phyloP scores from a whole-genome alignment of 1,139 yeast species.

The Kurtzmaniella natalensis region DNA sequence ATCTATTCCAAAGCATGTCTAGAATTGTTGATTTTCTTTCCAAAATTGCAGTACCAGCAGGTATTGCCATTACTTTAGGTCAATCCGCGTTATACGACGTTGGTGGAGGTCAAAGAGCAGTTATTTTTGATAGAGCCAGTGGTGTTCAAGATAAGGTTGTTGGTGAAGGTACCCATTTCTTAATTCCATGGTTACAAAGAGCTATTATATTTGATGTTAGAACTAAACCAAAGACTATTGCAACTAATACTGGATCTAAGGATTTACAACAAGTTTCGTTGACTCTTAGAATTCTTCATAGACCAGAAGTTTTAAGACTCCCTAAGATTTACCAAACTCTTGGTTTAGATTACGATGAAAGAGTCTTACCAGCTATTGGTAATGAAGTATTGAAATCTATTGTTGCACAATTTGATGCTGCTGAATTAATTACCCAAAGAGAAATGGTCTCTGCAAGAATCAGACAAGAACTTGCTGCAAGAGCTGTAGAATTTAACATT shows the following conservation, averaged over 20 bases:
- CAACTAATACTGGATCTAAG: slow-evolving; percentile 95
- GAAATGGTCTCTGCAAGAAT: slow-evolving; percentile 91
- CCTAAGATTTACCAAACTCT: slow-evolving; percentile 86
- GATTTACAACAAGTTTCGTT: slow-evolving; percentile 94
- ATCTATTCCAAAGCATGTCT: no score
- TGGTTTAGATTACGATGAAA: slow-evolving; percentile 94
- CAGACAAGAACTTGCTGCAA: slow-evolving; percentile 75
- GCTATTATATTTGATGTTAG: slow-evolving; percentile 90
- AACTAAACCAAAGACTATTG: slow-evolving; percentile 85
- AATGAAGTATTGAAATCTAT: slow-evolving; percentile 92
- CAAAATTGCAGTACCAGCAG: slow-evolving; percentile 64
- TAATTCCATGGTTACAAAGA: slow-evolving; percentile 93
- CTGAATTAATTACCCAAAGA: slow-evolving; percentile 94
- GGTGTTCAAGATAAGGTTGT: slow-evolving; percentile 86
- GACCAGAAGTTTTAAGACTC: slow-evolving; percentile 82
- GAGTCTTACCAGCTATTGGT: slow-evolving; percentile 95
- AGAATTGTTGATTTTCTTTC: slow-evolving; percentile 38
- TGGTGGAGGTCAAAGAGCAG: slow-evolving; percentile 93
- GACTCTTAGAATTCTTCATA: slow-evolving; percentile 87
- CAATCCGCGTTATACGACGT: slow-evolving; percentile 87
- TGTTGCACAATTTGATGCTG: slow-evolving; percentile 98
- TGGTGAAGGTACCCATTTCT: slow-evolving; percentile 96
- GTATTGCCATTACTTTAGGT: slow-evolving; percentile 59
- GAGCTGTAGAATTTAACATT: slow-evolving; percentile 88
- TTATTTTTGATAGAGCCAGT: slow-evolving; percentile 82